Percentiles rank a stretch among this genome's conserved stretches.
Conservation (phyloP, 1,284 basidiomycete species). For the Cutaneotrichosporon dermatis region DNA sequence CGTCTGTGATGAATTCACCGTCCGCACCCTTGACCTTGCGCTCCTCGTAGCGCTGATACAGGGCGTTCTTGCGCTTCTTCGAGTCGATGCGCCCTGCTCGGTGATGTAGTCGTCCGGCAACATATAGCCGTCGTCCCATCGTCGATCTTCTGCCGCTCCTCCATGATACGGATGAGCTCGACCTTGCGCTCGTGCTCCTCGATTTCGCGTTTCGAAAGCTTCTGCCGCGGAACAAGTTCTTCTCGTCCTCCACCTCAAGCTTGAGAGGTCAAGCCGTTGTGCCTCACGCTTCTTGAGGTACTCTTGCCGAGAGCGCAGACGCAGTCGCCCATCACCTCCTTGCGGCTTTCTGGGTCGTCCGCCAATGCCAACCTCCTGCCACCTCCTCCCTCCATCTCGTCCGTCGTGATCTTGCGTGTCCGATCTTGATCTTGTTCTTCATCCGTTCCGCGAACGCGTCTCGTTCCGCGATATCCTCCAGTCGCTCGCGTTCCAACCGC, state of each 20-base stretch:
- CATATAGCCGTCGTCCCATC: constrained; percentile 92
- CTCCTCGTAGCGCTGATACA: constrained; percentile 94
- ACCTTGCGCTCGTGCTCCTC: constrained; percentile 85
- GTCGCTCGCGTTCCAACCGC: constrained; percentile 66
- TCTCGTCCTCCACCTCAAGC: constrained; percentile 88
- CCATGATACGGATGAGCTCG: constrained; percentile 83
- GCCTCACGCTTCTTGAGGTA: constrained; percentile 94
- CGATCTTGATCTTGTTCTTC: constrained; percentile 72
- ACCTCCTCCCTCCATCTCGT: constrained; percentile 78
- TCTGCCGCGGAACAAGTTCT: constrained; percentile 77
- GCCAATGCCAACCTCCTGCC: constrained; percentile 73
- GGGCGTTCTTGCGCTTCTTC: constrained; percentile 88
- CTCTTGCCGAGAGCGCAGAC: constrained; percentile 81
- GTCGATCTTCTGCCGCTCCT: constrained; percentile 87
- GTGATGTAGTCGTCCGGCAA: constrained; percentile 96
- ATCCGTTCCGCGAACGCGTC: constrained; percentile 91
- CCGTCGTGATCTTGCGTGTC: constrained; percentile 88
- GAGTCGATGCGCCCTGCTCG: constrained; percentile 98
- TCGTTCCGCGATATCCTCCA: constrained; percentile 76
- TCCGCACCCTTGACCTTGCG: constrained; percentile 65
- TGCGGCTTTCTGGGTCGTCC: constrained; percentile 75
- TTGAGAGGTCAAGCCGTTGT: constrained; percentile 93
- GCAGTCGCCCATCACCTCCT: constrained; percentile 73
- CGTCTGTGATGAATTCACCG: constrained; percentile 88
- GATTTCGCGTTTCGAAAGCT: constrained; percentile 76